Conservation (phyloP, 2,329 filamentous ascomycete species). For the Meredithiella fracta region DNA sequence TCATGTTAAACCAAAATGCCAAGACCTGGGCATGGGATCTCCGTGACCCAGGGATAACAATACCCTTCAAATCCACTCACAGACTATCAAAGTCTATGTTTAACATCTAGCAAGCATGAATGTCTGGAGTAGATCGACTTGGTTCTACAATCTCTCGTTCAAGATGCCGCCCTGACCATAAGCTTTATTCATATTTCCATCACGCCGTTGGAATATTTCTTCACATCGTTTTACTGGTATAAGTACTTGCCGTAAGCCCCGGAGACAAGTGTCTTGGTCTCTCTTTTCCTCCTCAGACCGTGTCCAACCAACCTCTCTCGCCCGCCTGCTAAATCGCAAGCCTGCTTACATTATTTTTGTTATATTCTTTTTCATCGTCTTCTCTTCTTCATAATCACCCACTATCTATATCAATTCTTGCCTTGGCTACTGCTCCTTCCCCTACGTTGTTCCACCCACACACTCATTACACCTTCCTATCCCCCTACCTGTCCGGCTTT, state of each 20-base stretch:
- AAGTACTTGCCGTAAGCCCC: constrained; percentile 1
- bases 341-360: not conserved
- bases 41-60: not conserved
- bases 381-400: not conserved
- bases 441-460: not conserved
- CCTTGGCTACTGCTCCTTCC: not conserved
- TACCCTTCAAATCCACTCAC: not conserved
- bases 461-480: not conserved
- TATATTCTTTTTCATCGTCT: not conserved
- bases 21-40: not conserved
- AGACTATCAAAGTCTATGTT: too few relatives aligned
- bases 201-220: not conserved
- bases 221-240: not conserved
- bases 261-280: not conserved
- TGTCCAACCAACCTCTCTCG: constrained; percentile 6
- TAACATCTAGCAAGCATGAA: too few relatives aligned
- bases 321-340: constrained; percentile 1
- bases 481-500: not conserved
- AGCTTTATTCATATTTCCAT: not conserved
- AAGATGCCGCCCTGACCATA: not conserved
- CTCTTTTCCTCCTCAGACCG: constrained; percentile 2
- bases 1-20: constrained; percentile 2
- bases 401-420: not conserved
- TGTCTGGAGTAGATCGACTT: not conserved
- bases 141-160: not conserved